Evolutionary conservation across 352 stramenopile genomes (phyloP).

Genomic region (Phytophthora pinifolia): DNA sequence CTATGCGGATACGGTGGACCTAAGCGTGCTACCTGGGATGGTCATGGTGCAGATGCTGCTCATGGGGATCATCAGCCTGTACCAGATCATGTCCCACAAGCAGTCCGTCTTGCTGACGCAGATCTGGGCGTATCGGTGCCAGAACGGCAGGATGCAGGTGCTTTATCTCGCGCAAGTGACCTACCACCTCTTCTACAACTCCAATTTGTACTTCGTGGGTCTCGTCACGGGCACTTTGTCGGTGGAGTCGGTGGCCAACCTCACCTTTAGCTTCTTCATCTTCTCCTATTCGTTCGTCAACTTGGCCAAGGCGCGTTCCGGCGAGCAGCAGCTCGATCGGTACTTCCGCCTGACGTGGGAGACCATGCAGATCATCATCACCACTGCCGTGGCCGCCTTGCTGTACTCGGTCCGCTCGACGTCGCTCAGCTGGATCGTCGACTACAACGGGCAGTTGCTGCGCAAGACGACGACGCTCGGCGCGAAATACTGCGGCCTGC

Average conservation of each 20-base stretch:
- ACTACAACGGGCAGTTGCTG: slow-evolving; percentile 10
- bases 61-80: slow-evolving; percentile 19
- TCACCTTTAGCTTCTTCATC: slow-evolving; percentile 9
- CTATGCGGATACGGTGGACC: slow-evolving; percentile 10
- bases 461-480: slow-evolving; percentile 11
- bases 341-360: slow-evolving; percentile 13
- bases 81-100: slow-evolving; percentile 26
- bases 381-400: background rate
- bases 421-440: background rate
- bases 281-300: slow-evolving; percentile 19
- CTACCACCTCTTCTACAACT: slow-evolving; percentile 16
- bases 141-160: slow-evolving; percentile 18
- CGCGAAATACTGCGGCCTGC: slow-evolving; percentile 13
- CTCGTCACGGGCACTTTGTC: slow-evolving; percentile 11
- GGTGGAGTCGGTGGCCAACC: slow-evolving; percentile 11
- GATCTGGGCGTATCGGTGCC: slow-evolving; percentile 17
- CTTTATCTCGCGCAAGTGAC: slow-evolving; percentile 15
- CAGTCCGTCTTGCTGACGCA: slow-evolving; percentile 23
- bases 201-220: slow-evolving; percentile 2
- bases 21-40: slow-evolving; percentile 19
- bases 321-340: slow-evolving; percentile 10
- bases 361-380: slow-evolving; percentile 14
- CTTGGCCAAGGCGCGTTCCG: slow-evolving; percentile 10
- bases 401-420: background rate
- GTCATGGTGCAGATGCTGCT: slow-evolving; percentile 24